Percentiles rank a stretch among this genome's conserved stretches.
Evolutionary conservation across 139 green algal genomes (phyloP).

Genomic region (Chlamydomonas sphaeroides): DNA sequence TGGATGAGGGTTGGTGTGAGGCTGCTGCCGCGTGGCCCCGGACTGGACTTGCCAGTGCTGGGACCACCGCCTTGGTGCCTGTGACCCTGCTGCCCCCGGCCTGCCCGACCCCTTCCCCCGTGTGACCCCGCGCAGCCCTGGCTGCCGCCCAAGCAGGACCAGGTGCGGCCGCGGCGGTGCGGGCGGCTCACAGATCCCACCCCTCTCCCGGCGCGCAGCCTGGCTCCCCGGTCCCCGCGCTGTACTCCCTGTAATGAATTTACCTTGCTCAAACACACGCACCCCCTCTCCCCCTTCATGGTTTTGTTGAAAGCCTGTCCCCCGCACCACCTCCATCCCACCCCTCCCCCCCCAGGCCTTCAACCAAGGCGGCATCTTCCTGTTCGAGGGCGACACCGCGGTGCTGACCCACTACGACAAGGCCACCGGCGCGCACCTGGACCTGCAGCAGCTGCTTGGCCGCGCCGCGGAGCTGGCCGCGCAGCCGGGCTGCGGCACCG

Average conservation of each 20-base stretch:
- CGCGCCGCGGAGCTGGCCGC: too few species aligned
- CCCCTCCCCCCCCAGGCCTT: slow-evolving; percentile 28
- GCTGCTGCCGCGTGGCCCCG: too few species aligned
- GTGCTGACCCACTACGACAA: slow-evolving; percentile 75
- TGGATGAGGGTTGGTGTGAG: not conserved
- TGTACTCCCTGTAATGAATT: too few species aligned
- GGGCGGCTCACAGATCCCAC: too few species aligned
- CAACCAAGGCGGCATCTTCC: slow-evolving; percentile 78
- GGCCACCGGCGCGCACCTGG: not conserved
- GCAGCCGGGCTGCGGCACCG: not conserved
- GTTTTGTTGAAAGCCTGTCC: not conserved
- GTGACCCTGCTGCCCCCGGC: too few species aligned
- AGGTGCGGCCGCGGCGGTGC: slow-evolving; percentile 40
- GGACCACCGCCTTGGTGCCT: too few species aligned
- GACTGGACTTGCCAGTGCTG: too few species aligned
- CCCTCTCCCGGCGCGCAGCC: too few species aligned
- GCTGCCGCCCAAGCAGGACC: slow-evolving; percentile 74
- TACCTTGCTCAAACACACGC: too few species aligned
- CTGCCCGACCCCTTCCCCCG: not conserved
- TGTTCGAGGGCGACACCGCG: slow-evolving; percentile 75
- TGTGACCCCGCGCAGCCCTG: slow-evolving; percentile 58
- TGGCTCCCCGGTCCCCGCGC: too few species aligned
- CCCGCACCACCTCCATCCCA: too few species aligned
- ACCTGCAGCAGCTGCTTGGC: not conserved
- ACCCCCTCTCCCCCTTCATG: too few species aligned